Base-by-base conservation (phyloP, 495 filamentous ascomycete species). In the Pyrenula aspistea region DNA sequence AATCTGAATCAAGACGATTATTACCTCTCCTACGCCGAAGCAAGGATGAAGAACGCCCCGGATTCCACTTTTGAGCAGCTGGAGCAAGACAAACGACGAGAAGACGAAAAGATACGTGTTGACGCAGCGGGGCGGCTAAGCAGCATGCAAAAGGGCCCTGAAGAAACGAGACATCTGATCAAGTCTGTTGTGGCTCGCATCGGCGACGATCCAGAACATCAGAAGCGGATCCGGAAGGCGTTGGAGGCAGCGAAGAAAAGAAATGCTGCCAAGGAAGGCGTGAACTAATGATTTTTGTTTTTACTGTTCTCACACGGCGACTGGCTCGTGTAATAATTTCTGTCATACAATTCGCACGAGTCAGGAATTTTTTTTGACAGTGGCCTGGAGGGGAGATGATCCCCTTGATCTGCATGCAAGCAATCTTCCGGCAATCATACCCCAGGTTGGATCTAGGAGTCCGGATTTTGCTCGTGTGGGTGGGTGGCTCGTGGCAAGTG, bases 1-100 rank as follows among this genome's bases (percentile, higher is more conserved):
- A 63, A 68, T 2, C 70, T 80, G 53, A 79, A 79, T 60, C 68
- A 76, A 50, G 77, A 76, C 11, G 77, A 80, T 58, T 80, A 80
- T 59, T 67, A 71, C 52, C 67, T 80, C 24, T 78, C 77, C 24
- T 74, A 77, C 24, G 77, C 77, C 25, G 75, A 78, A 57, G 77
- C 76, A 10, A 72, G 68, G 23, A 73, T 76, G 60, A 65, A 74
- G 24, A 68, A 71, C 31, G 65, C 75, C 2, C 75, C 78, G 1
- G 48, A 63, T 22, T 68, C 73, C 12, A 69, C 75, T 15, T 73
- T 78, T 56, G 62, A 62, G 22, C 73, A 67, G 48, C 67, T 79
- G 2, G 67, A 72, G 23, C 68, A 64, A 54, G 77, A 79, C 57
- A 77, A 78, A 62, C 68, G 71, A 57, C 78, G 77, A 56, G 77